Evolutionary conservation across 2,329 filamentous ascomycete species (phyloP).

Genomic region (Fusarium avenaceum): DNA sequence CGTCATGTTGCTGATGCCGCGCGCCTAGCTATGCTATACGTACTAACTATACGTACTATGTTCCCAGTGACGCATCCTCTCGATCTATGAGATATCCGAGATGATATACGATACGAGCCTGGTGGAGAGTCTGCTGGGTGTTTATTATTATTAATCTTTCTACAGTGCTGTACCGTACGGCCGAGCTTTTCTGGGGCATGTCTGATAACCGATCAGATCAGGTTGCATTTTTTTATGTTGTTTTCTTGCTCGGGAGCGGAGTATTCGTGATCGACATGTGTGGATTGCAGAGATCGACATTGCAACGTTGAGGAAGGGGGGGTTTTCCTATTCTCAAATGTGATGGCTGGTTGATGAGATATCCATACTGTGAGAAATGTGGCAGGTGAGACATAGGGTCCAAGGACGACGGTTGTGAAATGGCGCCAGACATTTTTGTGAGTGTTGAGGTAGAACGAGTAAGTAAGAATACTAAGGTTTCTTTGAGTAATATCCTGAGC

Average conservation of each 20-base stretch:
- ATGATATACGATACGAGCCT: slow-evolving; percentile 12
- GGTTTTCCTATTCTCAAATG: slow-evolving; percentile 2
- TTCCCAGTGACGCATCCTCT: background rate
- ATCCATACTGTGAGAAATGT: background rate
- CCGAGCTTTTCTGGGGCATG: slow-evolving; percentile 34
- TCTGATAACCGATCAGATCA: slow-evolving; percentile 43
- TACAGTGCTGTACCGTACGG: slow-evolving; percentile 23
- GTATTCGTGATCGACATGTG: slow-evolving; percentile 23
- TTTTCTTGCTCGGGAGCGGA: slow-evolving; percentile 24
- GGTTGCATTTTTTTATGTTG: slow-evolving; percentile 32
- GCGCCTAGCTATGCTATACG: slow-evolving; percentile 20
- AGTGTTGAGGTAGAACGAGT: no score
- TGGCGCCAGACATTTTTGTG: background rate
- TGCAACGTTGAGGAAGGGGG: slow-evolving; percentile 10
- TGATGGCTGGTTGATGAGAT: slow-evolving; percentile 2
- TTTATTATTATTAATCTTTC: slow-evolving; percentile 8
- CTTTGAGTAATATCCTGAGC: slow-evolving; percentile 1
- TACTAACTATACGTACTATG: no score
- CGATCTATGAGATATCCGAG: slow-evolving; percentile 21
- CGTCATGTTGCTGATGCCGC: slow-evolving; percentile 38
- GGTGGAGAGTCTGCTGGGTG: slow-evolving; percentile 8
- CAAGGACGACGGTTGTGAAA: background rate
- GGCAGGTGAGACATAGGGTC: slow-evolving; percentile 21
- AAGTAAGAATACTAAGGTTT: background rate
- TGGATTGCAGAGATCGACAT: slow-evolving; percentile 35